These are phyloP conservation scores for Arabidopsis lyrata DNA, from an alignment of 441 rosid genomes.

Conservation along the genomic window DNA sequence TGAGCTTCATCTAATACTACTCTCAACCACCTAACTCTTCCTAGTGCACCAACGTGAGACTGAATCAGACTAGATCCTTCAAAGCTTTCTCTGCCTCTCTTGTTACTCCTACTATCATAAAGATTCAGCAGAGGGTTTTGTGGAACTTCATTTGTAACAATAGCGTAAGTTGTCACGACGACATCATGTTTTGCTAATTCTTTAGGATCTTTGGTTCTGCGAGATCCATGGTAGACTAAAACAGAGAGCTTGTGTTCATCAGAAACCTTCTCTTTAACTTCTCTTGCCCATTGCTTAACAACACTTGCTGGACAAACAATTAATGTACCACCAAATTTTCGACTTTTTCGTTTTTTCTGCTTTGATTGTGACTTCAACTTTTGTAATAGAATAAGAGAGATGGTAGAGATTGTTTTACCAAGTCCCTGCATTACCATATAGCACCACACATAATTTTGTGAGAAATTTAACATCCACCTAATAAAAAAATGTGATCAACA, in stretches of 20 bases:
- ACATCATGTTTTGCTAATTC: conserved; percentile 84
- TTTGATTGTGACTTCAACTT: conserved; percentile 66
- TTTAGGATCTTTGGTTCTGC: conserved; percentile 81
- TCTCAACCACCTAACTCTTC: conserved; percentile 83
- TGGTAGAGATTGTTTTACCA: conserved; percentile 93
- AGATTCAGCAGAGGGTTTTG: conserved; percentile 66
- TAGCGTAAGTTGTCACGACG: conserved; percentile 88
- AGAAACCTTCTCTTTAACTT: conserved; percentile 86
- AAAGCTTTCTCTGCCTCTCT: conserved; percentile 62
- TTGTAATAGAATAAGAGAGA: conserved; percentile 88
- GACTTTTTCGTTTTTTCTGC: conserved; percentile 23
- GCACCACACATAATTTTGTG: conserved; percentile 32
- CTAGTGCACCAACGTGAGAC: conserved; percentile 62
- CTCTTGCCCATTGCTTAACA: conserved; percentile 95
- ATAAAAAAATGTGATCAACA: conserved; percentile 51
- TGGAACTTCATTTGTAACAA: conserved; percentile 88
- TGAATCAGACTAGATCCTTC: conserved; percentile 47
- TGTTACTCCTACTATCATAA: conserved; percentile 66
- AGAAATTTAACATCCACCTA: conserved; percentile 9
- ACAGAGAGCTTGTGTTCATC: conserved; percentile 67
- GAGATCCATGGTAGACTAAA: conserved; percentile 87
- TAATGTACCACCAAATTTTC: conserved; percentile 83
- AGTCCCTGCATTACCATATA: conserved; percentile 69
- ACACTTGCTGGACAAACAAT: conserved; percentile 95
- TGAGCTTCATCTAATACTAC: conserved; percentile 96